phyloP scores from a whole-genome alignment of 2,329 filamentous ascomycete species.

The Pezicula carpinea region DNA sequence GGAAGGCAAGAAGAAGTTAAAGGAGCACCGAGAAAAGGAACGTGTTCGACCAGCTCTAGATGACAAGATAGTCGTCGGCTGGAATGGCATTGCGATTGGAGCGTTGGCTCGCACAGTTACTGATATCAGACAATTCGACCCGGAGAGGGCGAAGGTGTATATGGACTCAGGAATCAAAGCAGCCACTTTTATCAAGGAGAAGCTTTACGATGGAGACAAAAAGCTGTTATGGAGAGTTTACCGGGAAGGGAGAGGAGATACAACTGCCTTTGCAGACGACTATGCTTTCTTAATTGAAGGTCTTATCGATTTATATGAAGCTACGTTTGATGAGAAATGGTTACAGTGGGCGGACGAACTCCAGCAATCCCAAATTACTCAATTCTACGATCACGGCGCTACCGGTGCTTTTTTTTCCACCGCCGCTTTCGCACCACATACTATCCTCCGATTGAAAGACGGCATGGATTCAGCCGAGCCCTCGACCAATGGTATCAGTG shows the following conservation, averaged over 20 bases:
- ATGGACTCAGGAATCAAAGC: constrained; percentile 62
- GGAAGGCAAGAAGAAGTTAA: constrained; percentile 62
- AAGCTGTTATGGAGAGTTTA: constrained; percentile 71
- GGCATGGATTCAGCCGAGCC: constrained; percentile 92
- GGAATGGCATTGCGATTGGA: constrained; percentile 85
- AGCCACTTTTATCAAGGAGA: constrained; percentile 64
- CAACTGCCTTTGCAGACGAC: constrained; percentile 82
- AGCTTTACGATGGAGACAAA: constrained; percentile 64
- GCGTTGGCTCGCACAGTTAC: constrained; percentile 73
- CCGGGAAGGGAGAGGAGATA: constrained; percentile 59
- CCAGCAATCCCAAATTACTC: constrained; percentile 68
- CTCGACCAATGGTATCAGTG: constrained; percentile 83
- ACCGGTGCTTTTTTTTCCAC: constrained; percentile 69
- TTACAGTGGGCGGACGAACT: constrained; percentile 77
- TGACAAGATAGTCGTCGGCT: constrained; percentile 80
- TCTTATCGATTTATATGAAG: constrained; percentile 77
- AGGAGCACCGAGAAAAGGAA: constrained; percentile 66
- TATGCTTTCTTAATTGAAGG: constrained; percentile 87
- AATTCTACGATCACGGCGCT: constrained; percentile 66
- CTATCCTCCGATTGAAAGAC: constrained; percentile 85
- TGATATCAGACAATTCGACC: constrained; percentile 57
- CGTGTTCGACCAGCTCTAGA: constrained; percentile 75
- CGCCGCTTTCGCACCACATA: constrained; percentile 54
- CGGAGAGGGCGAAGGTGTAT: constrained; percentile 55
- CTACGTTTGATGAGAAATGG: constrained; percentile 71